Base-by-base conservation (phyloP, 805 yeast species). In the Saccharomycopsis sp. region DNA sequence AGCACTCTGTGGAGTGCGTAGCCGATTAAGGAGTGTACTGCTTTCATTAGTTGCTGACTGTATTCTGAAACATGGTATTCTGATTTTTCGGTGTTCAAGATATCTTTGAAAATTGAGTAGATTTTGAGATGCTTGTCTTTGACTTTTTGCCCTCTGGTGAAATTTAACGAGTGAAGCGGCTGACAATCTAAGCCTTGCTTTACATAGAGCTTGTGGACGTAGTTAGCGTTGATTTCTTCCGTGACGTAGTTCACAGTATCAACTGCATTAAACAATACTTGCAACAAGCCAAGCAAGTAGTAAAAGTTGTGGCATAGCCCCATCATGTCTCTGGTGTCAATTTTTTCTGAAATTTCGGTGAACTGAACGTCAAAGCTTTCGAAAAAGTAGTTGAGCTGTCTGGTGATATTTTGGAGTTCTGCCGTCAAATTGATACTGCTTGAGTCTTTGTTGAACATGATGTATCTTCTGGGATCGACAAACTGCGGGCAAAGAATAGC, bases 391-490 rank as follows among this genome's bases (percentile, higher is more conserved):
- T 38, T 30, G 7, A 41, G 13, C 23, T 23, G 12, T 7, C 27
- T 18, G 5, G 42, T 18, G 17, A 41, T 36, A 26, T 30, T 33
- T 15, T 36, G 20, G 21, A 45, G 25, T 15, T 41, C 48, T 8
- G 42, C 22, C 20, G 33, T 45, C 34, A 45, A 10, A 37, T 45
- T 45, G 30, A 45, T 41, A 34, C 34, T 45, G 13, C 33, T 27
- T 5, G 40, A 29, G 20, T 45, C 38, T 29, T 37, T 35, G 20
- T 41, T 41, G 19, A 45, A 45, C 35, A 41, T 41, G 21, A 42
- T 45, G 25, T 30, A 45, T 27, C 42, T 22, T 23, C 42, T 25
- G 7, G 48, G 48, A 29, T 45, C 48, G n/a, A 45, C 29, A 21
- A 45, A 41, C 27, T 45, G 29, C 12, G 48, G 48, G 18, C 37